phyloP scores from a whole-genome alignment of 805 yeast genomes.

The Priceomyces carsonii region DNA sequence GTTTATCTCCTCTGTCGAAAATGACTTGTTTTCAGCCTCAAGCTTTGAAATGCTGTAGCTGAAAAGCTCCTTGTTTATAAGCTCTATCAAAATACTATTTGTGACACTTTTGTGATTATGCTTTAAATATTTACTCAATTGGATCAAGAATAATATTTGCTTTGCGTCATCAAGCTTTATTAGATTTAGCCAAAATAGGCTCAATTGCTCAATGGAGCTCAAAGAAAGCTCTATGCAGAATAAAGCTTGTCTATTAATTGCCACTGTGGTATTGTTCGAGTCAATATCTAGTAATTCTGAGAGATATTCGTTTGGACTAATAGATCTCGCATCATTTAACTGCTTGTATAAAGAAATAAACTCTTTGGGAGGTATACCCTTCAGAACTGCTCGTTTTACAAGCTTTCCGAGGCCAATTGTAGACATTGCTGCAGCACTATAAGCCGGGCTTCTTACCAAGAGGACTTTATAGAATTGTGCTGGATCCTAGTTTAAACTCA shows the following conservation, averaged over 20 bases:
- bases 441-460: too few relatives aligned
- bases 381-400: slow-evolving; percentile 19
- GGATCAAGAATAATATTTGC: slow-evolving; percentile 14
- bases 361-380: slow-evolving; percentile 20
- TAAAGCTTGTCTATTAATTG: slow-evolving; percentile 11
- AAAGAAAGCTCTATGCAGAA: slow-evolving; percentile 21
- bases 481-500: too few relatives aligned
- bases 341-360: slow-evolving; percentile 30
- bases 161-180: slow-evolving; percentile 4
- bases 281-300: slow-evolving; percentile 24
- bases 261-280: slow-evolving; percentile 4
- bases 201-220: slow-evolving; percentile 16
- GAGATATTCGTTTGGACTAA: slow-evolving; percentile 25
- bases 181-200: slow-evolving; percentile 25
- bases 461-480: too few relatives aligned
- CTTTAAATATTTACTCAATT: slow-evolving; percentile 9
- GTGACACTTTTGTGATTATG: slow-evolving; percentile 3
- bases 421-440: too few relatives aligned
- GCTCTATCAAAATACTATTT: slow-evolving; percentile 8
- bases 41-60: not conserved
- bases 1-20: not conserved
- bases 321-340: slow-evolving; percentile 19
- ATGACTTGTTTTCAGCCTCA: not conserved
- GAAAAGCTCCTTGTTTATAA: slow-evolving; percentile 10
- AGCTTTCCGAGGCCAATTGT: slow-evolving; percentile 16